A percentile compares a stretch with the other conserved stretches of the same genome.
These are phyloP conservation scores for Tolypocladium endophyticum DNA, from an alignment of 2,329 filamentous ascomycete species.

Conservation along the genomic window DNA sequence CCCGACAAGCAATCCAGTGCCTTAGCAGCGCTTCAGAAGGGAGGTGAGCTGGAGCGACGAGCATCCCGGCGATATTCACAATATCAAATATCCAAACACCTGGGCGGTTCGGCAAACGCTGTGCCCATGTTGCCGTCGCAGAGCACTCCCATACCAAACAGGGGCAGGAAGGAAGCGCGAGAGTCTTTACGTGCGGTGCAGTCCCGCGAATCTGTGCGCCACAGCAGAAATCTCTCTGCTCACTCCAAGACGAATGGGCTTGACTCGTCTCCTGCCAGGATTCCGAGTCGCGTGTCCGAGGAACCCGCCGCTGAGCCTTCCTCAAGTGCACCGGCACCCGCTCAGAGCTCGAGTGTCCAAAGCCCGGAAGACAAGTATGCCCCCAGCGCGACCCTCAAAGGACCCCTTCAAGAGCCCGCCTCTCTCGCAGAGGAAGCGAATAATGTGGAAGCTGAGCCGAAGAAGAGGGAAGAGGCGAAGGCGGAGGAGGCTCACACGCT, in stretches of 20 bases:
- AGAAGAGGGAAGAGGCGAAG: constrained; percentile 11
- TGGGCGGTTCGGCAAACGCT: constrained; percentile 70
- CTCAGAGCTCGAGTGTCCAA: constrained; percentile 28
- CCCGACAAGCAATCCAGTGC: constrained; percentile 76
- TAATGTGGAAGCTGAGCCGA: constrained; percentile 4
- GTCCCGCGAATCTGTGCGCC: constrained; percentile 38
- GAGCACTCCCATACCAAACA: constrained; percentile 73
- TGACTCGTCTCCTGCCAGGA: constrained; percentile 54
- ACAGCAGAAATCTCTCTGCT: constrained; percentile 36
- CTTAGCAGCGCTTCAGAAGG: constrained; percentile 78
- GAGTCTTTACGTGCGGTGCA: constrained; percentile 70
- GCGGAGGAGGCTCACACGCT: constrained; percentile 9
- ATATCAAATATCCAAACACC: constrained; percentile 92
- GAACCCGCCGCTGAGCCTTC: constrained; percentile 27
- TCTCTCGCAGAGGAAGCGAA: constrained; percentile 14
- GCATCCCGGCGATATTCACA: constrained; percentile 90
- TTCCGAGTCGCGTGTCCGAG: constrained; percentile 53
- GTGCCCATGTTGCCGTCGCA: constrained; percentile 81
- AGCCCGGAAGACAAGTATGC: constrained; percentile 57
- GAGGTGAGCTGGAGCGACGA: constrained; percentile 82
- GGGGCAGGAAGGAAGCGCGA: constrained; percentile 65
- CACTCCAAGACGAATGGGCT: constrained; percentile 27
- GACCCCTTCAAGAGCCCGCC: constrained; percentile 39
- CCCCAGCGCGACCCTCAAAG: constrained; percentile 48
- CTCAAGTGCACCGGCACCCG: constrained; percentile 5